Percentiles rank a stretch among this genome's conserved stretches.
phyloP scores from a whole-genome alignment of 2,329 filamentous ascomycete genomes.

The Coniochaeta sp. region DNA sequence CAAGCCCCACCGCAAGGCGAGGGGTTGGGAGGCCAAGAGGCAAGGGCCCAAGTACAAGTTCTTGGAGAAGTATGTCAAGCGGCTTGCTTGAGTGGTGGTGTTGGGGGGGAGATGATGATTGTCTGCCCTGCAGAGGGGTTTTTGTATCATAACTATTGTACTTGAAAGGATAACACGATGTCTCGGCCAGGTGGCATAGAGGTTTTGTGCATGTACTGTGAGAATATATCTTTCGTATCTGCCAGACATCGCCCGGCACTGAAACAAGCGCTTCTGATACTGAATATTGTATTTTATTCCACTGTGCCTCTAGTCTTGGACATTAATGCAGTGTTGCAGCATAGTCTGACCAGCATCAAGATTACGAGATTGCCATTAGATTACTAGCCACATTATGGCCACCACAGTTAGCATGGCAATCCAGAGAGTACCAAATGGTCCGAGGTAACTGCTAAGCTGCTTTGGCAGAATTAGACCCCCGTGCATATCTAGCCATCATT shows the following conservation, averaged over 20 bases:
- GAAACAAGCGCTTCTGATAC: no score
- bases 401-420: no score
- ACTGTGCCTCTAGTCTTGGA: no score
- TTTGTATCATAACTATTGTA: slow-evolving; percentile 5
- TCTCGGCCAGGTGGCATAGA: not conserved
- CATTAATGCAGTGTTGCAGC: no score
- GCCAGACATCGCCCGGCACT: not conserved
- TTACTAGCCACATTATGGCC: no score
- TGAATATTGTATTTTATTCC: no score
- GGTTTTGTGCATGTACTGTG: not conserved
- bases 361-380: no score
- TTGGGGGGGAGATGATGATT: not conserved
- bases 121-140: not conserved
- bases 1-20: slow-evolving; percentile 52
- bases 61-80: slow-evolving; percentile 58
- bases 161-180: not conserved
- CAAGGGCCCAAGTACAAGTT: slow-evolving; percentile 57
- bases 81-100: slow-evolving; percentile 28
- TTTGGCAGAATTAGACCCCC: no score
- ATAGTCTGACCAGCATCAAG: no score
- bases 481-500: no score
- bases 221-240: not conserved
- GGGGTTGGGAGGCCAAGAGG: slow-evolving; percentile 60
- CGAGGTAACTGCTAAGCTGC: no score
- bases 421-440: no score